Evolutionary conservation across 306 rosid species (phyloP).

Genomic region (Parietaria judaica): DNA sequence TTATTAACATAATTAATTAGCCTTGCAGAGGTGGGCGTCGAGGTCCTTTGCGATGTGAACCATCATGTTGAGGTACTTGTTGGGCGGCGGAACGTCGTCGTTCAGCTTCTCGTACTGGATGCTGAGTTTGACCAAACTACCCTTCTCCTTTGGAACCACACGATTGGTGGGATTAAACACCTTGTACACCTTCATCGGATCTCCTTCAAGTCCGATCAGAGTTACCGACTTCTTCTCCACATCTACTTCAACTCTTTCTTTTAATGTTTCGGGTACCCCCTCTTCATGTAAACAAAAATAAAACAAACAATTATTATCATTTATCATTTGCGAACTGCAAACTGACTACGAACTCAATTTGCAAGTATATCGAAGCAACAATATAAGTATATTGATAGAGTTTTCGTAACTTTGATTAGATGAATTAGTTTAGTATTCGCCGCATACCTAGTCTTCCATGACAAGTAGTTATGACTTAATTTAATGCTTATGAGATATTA

Average conservation of each 20-base stretch:
- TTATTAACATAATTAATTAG: neutral
- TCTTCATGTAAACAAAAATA: slow-evolving; percentile 1
- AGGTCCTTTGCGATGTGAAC: slow-evolving; percentile 21
- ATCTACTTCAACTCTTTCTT: slow-evolving; percentile 29
- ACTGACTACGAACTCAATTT: neutral
- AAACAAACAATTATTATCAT: too few species aligned
- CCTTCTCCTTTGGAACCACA: slow-evolving; percentile 16
- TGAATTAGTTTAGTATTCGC: too few species aligned
- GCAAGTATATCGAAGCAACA: too few species aligned
- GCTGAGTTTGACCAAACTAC: slow-evolving; percentile 9
- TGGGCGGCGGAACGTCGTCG: slow-evolving; percentile 19
- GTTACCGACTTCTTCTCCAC: slow-evolving; percentile 13
- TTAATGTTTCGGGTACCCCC: slow-evolving; percentile 15
- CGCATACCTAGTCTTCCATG: too few species aligned
- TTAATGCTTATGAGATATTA: too few species aligned
- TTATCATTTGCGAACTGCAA: too few species aligned
- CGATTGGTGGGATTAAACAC: slow-evolving; percentile 15
- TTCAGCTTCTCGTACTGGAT: slow-evolving; percentile 27
- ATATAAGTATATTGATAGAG: neutral
- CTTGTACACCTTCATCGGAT: slow-evolving; percentile 25
- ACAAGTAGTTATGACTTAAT: too few species aligned
- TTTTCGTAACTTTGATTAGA: too few species aligned
- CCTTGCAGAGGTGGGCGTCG: slow-evolving; percentile 24
- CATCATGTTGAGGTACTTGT: slow-evolving; percentile 24
- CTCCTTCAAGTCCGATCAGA: slow-evolving; percentile 24